These are phyloP conservation scores for Adansonia grandidieri DNA, from an alignment of 441 rosid genomes.

Conservation along the genomic window DNA sequence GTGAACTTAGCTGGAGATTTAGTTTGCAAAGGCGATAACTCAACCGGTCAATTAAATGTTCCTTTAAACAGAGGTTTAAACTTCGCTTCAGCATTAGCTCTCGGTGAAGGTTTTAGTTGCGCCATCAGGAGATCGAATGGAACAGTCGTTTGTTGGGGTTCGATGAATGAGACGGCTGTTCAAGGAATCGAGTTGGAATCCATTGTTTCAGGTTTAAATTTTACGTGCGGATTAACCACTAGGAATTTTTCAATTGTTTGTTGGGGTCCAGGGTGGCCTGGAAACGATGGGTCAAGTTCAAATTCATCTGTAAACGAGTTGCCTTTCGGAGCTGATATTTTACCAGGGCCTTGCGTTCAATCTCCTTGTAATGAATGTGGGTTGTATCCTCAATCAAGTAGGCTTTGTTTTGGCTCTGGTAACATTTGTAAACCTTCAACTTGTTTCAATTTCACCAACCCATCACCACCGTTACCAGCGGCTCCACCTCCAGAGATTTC, in stretches of 20 bases:
- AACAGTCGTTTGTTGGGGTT: conserved; percentile 80
- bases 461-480: conserved; percentile 24
- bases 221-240: conserved; percentile 69
- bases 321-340: conserved; percentile 46
- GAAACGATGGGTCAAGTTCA: conserved; percentile 23
- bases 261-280: conserved; percentile 72
- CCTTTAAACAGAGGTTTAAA: conserved; percentile 42
- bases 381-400: conserved; percentile 50
- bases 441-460: conserved; percentile 34
- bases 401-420: conserved; percentile 63
- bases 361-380: conserved; percentile 55
- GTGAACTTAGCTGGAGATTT: conserved; percentile 48
- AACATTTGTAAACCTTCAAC: conserved; percentile 48
- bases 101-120: conserved; percentile 66
- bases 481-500: conserved; percentile 11
- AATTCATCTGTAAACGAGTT: conserved; percentile 10
- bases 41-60: conserved; percentile 53
- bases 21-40: conserved; percentile 60
- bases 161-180: conserved; percentile 35
- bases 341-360: conserved; percentile 77
- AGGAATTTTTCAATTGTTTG: conserved; percentile 57
- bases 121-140: conserved; percentile 48
- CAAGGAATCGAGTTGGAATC: conserved; percentile 54
- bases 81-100: conserved; percentile 51
- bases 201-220: conserved; percentile 65